Evolutionary conservation across 2,329 filamentous ascomycete species (phyloP).

Genomic region (Monosporascus sp.): DNA sequence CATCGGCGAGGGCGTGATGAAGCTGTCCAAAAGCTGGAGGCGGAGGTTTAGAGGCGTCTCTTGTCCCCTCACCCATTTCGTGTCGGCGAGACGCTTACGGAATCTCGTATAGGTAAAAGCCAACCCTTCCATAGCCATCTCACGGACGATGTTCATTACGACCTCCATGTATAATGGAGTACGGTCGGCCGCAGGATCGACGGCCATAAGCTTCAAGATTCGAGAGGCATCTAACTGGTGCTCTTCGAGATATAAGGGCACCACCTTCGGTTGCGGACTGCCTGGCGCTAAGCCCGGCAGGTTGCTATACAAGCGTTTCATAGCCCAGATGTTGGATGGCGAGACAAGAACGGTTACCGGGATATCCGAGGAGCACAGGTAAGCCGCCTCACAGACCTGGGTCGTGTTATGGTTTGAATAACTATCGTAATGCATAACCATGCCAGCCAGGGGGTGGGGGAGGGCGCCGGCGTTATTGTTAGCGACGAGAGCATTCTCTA

Average conservation of each 20-base stretch:
- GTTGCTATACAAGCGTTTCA: slow-evolving; percentile 37
- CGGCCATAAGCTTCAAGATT: slow-evolving; percentile 49
- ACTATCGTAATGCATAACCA: slow-evolving; percentile 50
- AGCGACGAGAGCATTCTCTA: slow-evolving; percentile 31
- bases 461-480: slow-evolving; percentile 33
- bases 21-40: slow-evolving; percentile 45
- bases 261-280: slow-evolving; percentile 31
- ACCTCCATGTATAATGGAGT: slow-evolving; percentile 44
- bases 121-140: slow-evolving; percentile 36
- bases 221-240: slow-evolving; percentile 41
- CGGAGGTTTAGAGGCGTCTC: slow-evolving; percentile 38
- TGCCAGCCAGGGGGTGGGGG: slow-evolving; percentile 37
- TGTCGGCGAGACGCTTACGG: slow-evolving; percentile 22
- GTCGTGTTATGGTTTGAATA: slow-evolving; percentile 24
- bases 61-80: slow-evolving; percentile 32
- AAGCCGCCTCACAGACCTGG: slow-evolving; percentile 45
- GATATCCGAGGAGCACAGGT: slow-evolving; percentile 41
- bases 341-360: slow-evolving; percentile 44
- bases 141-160: slow-evolving; percentile 36
- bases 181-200: slow-evolving; percentile 29
- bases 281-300: slow-evolving; percentile 20
- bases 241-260: slow-evolving; percentile 38
- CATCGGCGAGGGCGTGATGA: slow-evolving; percentile 31
- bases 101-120: slow-evolving; percentile 40
- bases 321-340: slow-evolving; percentile 35